phyloP scores from a whole-genome alignment of 2,329 filamentous ascomycete genomes.

The Gnomoniopsis smithogilvyi region DNA sequence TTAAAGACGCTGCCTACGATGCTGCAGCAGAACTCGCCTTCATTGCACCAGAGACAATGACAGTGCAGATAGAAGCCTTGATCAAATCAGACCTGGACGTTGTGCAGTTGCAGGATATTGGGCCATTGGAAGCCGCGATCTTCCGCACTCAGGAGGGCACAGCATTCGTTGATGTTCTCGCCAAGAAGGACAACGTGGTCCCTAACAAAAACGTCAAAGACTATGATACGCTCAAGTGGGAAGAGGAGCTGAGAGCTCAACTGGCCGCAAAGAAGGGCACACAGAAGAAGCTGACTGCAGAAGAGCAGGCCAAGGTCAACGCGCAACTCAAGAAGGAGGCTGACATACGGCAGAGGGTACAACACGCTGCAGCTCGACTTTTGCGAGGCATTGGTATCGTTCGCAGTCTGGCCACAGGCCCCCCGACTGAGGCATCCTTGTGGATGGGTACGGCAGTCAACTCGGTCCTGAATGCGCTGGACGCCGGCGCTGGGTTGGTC shows the following conservation, averaged over 20 bases:
- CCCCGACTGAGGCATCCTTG: slow-evolving; percentile 80
- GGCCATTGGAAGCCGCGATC: slow-evolving; percentile 87
- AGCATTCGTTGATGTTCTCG: slow-evolving; percentile 85
- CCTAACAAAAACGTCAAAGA: slow-evolving; percentile 91
- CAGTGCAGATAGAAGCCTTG: slow-evolving; percentile 70
- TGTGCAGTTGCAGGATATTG: slow-evolving; percentile 66
- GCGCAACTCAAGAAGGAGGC: slow-evolving; percentile 86
- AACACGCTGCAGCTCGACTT: slow-evolving; percentile 65
- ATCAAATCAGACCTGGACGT: slow-evolving; percentile 72
- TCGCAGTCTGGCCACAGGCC: slow-evolving; percentile 74
- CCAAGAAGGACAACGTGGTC: slow-evolving; percentile 69
- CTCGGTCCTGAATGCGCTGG: slow-evolving; percentile 69
- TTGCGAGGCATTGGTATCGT: slow-evolving; percentile 85
- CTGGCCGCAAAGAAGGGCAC: slow-evolving; percentile 91
- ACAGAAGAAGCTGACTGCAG: slow-evolving; percentile 83
- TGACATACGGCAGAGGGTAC: slow-evolving; percentile 71
- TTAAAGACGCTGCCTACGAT: slow-evolving; percentile 72
- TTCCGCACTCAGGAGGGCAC: slow-evolving; percentile 87
- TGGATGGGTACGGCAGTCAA: slow-evolving; percentile 86
- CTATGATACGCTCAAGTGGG: slow-evolving; percentile 96
- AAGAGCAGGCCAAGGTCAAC: slow-evolving; percentile 87
- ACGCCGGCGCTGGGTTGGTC: slow-evolving; percentile 76
- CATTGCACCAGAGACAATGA: slow-evolving; percentile 80
- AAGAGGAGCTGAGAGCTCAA: slow-evolving; percentile 83
- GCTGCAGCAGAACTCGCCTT: slow-evolving; percentile 91